Percentiles rank a stretch among this genome's conserved stretches.
Evolutionary conservation across 2,329 filamentous ascomycete species (phyloP).

Genomic region (Saccharata proteae): DNA sequence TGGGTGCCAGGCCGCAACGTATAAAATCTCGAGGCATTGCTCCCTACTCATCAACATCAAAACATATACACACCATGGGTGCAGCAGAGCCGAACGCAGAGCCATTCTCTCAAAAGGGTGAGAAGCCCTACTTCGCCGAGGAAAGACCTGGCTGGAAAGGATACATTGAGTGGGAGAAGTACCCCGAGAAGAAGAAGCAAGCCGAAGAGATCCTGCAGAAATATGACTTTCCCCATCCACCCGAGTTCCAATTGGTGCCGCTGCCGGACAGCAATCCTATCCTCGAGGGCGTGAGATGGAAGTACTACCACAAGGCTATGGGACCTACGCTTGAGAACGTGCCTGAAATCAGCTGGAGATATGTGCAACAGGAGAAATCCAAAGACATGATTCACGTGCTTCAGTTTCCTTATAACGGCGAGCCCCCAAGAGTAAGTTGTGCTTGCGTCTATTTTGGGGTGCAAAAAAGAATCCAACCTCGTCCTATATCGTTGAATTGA

Average conservation of each 20-base stretch:
- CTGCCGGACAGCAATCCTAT: constrained; percentile 32
- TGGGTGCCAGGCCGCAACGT: no score
- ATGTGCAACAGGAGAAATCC: constrained; percentile 32
- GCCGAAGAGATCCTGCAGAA: constrained; percentile 43
- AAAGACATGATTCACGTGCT: constrained; percentile 36
- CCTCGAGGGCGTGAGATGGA: constrained; percentile 34
- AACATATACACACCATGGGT: no score
- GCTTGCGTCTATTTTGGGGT: not conserved
- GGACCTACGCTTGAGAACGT: constrained; percentile 28
- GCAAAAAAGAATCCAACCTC: no score
- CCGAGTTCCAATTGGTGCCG: constrained; percentile 32
- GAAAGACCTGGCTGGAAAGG: constrained; percentile 37
- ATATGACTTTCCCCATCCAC: constrained; percentile 38
- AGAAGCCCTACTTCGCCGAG: constrained; percentile 24
- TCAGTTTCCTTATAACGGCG: constrained; percentile 37
- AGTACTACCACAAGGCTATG: constrained; percentile 33
- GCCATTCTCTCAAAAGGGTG: not conserved
- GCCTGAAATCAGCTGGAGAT: constrained; percentile 43
- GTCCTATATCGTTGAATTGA: not conserved
- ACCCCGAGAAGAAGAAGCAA: constrained; percentile 53
- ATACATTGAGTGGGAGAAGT: constrained; percentile 59
- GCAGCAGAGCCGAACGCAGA: no score
- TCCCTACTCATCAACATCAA: no score
- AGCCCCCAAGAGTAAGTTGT: constrained; percentile 22
- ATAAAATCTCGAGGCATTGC: no score